A percentile compares a stretch with the other conserved stretches of the same genome.
Conservation (phyloP, 768 basidiomycete genomes). For the Podaxis carcinomalis region DNA sequence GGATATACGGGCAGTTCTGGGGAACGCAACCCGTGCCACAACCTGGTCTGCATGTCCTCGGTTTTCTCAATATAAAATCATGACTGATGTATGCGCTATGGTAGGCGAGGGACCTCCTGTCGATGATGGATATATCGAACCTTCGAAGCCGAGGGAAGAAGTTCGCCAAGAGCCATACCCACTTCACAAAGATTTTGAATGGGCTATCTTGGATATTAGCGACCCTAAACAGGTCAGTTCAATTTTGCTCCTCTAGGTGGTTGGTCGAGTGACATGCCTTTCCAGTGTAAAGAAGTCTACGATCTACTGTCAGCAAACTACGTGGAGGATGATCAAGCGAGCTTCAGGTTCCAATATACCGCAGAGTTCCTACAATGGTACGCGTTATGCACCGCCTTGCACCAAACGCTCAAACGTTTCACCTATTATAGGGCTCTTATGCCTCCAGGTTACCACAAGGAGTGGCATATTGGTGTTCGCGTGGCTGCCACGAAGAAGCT, state of each 20-base stretch:
- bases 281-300: slow-evolving; percentile 85
- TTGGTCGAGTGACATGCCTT: slow-evolving; percentile 1
- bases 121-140: slow-evolving; percentile 88
- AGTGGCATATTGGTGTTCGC: slow-evolving; percentile 96
- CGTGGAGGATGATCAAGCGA: slow-evolving; percentile 92
- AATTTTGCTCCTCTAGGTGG: not conserved
- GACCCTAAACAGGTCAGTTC: slow-evolving; percentile 64
- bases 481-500: slow-evolving; percentile 88
- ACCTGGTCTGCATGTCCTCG: slow-evolving; percentile 40
- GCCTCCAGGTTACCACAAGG: slow-evolving; percentile 87
- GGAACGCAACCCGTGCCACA: slow-evolving; percentile 97
- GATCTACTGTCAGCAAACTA: slow-evolving; percentile 90
- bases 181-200: slow-evolving; percentile 90
- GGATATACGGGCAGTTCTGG: slow-evolving; percentile 71
- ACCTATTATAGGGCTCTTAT: slow-evolving; percentile 71
- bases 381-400: slow-evolving; percentile 10
- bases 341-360: slow-evolving; percentile 96
- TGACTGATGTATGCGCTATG: not conserved
- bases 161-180: slow-evolving; percentile 87
- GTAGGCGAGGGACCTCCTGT: slow-evolving; percentile 59
- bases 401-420: not conserved
- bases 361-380: slow-evolving; percentile 93
- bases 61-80: not conserved
- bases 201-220: slow-evolving; percentile 78
- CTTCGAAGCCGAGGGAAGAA: slow-evolving; percentile 67